Percentiles rank a stretch among this genome's conserved stretches.
Conservation (phyloP, 31 red algal genomes). For the Odonthalia washingtoniensis region DNA sequence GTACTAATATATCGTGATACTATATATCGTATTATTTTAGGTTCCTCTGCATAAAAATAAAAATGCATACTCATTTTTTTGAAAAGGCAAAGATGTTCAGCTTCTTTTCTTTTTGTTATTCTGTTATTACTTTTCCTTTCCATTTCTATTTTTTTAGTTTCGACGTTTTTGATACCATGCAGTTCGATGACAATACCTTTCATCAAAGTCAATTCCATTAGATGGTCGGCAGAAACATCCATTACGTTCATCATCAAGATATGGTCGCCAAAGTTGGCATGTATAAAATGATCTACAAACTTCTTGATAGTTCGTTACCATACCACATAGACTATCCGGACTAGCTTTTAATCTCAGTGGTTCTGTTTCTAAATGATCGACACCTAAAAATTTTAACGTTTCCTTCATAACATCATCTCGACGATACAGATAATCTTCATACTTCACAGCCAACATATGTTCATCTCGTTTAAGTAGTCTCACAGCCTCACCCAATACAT, state of each 20-base stretch:
- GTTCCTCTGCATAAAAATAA: too few species aligned
- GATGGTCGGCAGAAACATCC: constrained; percentile 64
- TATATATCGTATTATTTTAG: too few species aligned
- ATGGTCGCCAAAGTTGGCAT: constrained; percentile 71
- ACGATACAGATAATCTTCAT: constrained; percentile 76
- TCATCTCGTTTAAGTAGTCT: constrained; percentile 38
- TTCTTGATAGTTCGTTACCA: constrained; percentile 71
- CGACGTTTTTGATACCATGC: constrained; percentile 47
- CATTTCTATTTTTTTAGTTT: too few species aligned
- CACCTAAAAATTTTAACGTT: constrained; percentile 67
- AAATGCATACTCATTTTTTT: too few species aligned
- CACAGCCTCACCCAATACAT: constrained; percentile 53
- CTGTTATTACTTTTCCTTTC: too few species aligned
- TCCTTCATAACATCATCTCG: constrained; percentile 62
- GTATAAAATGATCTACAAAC: constrained; percentile 67
- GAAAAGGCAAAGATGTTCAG: too few species aligned
- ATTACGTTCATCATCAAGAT: constrained; percentile 64
- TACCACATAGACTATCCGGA: constrained; percentile 71
- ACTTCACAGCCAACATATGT: constrained; percentile 59
- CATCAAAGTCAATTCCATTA: constrained; percentile 44
- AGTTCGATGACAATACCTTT: constrained; percentile 41
- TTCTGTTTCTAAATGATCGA: constrained; percentile 60
- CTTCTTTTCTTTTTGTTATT: too few species aligned
- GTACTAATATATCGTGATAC: too few species aligned
- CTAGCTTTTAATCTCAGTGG: constrained; percentile 71